Evolutionary conservation across 768 basidiomycete genomes (phyloP), one percentile per base, ranked within the genome.

Genomic region (Tylopilus rubrobrunneus): DNA sequence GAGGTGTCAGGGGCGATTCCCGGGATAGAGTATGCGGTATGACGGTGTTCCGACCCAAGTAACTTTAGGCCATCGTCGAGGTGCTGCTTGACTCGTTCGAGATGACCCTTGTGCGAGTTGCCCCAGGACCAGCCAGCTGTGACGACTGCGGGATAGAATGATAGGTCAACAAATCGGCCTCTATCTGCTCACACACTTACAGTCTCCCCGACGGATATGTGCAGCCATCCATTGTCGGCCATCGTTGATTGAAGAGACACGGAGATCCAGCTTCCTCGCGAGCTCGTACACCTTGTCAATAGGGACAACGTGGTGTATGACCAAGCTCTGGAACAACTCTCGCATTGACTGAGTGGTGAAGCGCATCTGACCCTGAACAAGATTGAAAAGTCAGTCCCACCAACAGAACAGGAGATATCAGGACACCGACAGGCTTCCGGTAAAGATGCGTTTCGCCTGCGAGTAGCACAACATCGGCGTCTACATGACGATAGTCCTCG

Each of bases 171-270:
- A 8, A 34, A 23, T 36, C 5, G 17, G 7, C 19, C 10, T 12
- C 9, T 23, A 15, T 25, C 6, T 12, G n/a, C 19, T 9, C 7
- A 5, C 41, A 46, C 7, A 58, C 70, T 45, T 52, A 73, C 71
- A 74, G 49, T 75, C 73, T 31, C 74, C 74, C 40, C 74, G 69
- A 27, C 72, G 73, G 56, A 74, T 62, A 45, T 74, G 73, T 6
- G 71, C 57, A 17, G 70, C 71, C 67, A 74, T 64, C 74, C 74
- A 74, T 34, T 64, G 62, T 12, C 69, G 61, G 11, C 66, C 69
- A 3, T 51, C 47, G 36, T 67, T 67, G 23, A 60, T 55, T 15
- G 56, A 55, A 45, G 65, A 67, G 5, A 67, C 50, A 43, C 56
- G 60, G 12, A 54, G n/a, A 25, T 60, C 66, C 17, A 67, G 42